Conservation (phyloP, 108 stramenopile species). For the Nannochloropsis salina region DNA sequence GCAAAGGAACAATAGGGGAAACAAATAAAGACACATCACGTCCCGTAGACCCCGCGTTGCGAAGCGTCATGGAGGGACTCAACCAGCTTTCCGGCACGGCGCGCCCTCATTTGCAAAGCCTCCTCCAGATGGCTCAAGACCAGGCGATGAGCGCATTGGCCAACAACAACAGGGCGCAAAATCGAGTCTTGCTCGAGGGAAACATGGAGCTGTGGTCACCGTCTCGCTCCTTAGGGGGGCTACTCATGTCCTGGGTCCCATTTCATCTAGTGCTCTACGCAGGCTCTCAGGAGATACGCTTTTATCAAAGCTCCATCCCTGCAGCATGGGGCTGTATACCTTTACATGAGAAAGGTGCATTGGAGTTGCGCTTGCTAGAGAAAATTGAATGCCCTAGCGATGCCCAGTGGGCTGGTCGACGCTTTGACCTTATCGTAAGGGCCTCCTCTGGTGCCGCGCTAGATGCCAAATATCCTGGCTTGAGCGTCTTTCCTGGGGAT, state of each 20-base stretch:
- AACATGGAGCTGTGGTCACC: background rate
- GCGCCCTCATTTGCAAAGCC: background rate
- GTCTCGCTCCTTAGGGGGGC: background rate
- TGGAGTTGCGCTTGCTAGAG: background rate
- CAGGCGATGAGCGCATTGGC: background rate
- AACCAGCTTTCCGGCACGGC: background rate
- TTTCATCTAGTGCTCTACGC: background rate
- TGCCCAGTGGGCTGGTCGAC: background rate
- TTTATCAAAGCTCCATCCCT: slow-evolving; percentile 1
- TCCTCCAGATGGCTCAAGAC: background rate
- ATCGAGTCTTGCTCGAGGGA: background rate
- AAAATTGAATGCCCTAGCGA: background rate
- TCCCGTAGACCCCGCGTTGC: background rate
- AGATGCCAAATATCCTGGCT: slow-evolving; percentile 8
- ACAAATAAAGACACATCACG: background rate
- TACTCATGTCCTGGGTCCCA: background rate
- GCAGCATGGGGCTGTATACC: background rate
- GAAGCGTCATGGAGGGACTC: background rate
- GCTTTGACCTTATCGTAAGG: background rate
- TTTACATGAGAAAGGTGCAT: background rate
- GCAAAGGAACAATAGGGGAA: background rate
- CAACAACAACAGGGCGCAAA: background rate
- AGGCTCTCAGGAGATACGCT: background rate
- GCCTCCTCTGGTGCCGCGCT: background rate
- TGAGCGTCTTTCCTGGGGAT: slow-evolving; percentile 5